Conservation (phyloP, 441 rosid species). For the Populus hybrid region DNA sequence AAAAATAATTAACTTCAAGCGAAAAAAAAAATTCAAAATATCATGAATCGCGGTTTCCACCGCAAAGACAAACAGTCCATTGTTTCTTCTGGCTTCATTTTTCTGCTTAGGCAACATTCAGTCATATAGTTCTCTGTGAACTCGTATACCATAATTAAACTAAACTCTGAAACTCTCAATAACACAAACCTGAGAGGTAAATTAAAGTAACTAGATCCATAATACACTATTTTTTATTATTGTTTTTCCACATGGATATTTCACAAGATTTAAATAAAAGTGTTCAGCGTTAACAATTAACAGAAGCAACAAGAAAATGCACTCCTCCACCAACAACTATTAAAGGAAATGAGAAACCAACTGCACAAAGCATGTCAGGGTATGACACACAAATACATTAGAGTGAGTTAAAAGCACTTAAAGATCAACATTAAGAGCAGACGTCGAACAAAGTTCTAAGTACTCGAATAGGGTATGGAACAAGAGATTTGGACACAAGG, state of each 20-base stretch:
- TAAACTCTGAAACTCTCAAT: background rate
- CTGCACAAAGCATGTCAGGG: background rate
- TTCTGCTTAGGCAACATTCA: background rate
- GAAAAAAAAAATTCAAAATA: too few relatives aligned
- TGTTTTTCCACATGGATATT: too few relatives aligned
- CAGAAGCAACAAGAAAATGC: background rate
- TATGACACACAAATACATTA: background rate
- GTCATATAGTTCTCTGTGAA: background rate
- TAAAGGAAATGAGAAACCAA: background rate
- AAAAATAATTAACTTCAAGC: too few relatives aligned
- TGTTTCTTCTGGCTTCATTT: background rate
- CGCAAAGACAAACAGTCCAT: too few relatives aligned
- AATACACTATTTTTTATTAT: too few relatives aligned
- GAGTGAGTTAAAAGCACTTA: background rate
- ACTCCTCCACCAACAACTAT: background rate
- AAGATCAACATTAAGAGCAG: background rate
- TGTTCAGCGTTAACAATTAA: background rate
- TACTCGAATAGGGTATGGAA: background rate
- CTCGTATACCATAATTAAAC: background rate
- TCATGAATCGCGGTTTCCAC: too few relatives aligned
- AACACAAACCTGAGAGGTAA: background rate
- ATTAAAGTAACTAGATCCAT: background rate
- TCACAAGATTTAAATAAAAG: background rate
- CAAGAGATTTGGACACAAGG: background rate
- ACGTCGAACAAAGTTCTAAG: background rate